Base-by-base conservation (phyloP, 2,329 filamentous ascomycete species). In the Dactylella cylindrospora region DNA sequence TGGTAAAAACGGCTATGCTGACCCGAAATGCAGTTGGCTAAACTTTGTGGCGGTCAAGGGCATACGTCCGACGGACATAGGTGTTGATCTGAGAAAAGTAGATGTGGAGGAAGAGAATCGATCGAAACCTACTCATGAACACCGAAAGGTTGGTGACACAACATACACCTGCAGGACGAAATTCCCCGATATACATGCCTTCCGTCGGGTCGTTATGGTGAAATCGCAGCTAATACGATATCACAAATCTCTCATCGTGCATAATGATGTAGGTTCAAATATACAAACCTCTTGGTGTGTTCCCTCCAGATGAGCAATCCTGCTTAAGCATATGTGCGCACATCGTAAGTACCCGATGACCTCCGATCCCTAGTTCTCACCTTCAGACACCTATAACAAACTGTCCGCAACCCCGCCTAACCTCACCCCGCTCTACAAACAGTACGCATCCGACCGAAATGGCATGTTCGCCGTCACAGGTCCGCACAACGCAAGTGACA, bases 401-500 rank as follows among this genome's bases (percentile, higher is more conserved):
- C n/a, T n/a, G n/a, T n/a, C n/a, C n/a, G n/a, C n/a, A n/a, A n/a
- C n/a, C n/a, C n/a, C n/a, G n/a, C n/a, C n/a, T n/a, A n/a, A n/a
- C n/a, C n/a, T n/a, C n/a, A n/a, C n/a, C n/a, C n/a, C n/a, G n/a
- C n/a, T n/a, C n/a, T 10, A 29, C 17, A 9, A 9, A 28, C 15
- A 62, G 57, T 62, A 62, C 44, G 35, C 57, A 22, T 62, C 57
- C 7, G 57, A 62, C 26, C 38, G 57, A 38, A 62, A 62, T 25
- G 57, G 57, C 43, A 49, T 62, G 44, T 62, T 62, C 36, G 57
- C 49, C 22, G 25, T 62, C 35, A 54, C 57, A 5, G 49, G 25
- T 1, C 49, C 57, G 22, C 57, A 62, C 57, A 62, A 62, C 38
- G 19, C 36, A 22, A 54, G 57, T 32, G 44, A 54, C 38, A 53